These are phyloP conservation scores for Pseudisothecium myosuroides DNA, from an alignment of 225 moss, liverwort and hornwort species.

Conservation along the genomic window DNA sequence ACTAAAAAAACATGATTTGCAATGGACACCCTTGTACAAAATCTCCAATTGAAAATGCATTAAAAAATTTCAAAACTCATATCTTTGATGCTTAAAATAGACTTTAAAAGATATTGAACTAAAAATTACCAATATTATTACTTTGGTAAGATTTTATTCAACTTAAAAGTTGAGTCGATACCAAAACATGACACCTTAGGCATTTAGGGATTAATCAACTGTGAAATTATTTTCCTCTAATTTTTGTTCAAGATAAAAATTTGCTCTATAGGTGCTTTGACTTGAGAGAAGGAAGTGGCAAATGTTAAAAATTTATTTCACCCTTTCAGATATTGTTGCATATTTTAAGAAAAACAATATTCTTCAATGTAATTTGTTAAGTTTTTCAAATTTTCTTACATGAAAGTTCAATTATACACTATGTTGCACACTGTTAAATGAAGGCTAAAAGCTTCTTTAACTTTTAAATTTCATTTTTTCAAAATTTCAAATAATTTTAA, in stretches of 20 bases:
- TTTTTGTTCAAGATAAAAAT: neutral
- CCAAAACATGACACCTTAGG: neutral
- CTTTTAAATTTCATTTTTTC: neutral
- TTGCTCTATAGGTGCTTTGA: neutral
- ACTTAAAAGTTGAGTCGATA: neutral
- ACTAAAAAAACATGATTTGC: neutral
- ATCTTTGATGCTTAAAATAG: neutral
- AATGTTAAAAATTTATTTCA: neutral
- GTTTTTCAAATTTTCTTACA: neutral
- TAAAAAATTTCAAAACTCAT: fast-evolving
- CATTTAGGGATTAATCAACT: neutral
- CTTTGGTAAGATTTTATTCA: neutral
- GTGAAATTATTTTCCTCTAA: neutral
- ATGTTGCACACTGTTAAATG: neutral
- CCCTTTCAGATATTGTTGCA: neutral
- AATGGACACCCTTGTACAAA: neutral
- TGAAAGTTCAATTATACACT: neutral
- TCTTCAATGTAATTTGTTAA: neutral
- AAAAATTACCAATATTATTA: neutral
- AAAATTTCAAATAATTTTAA: neutral
- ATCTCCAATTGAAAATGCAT: neutral
- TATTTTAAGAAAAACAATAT: neutral
- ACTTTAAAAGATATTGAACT: neutral
- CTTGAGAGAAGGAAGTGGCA: neutral
- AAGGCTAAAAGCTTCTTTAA: neutral